Evolutionary conservation across 73 alveolate genomes (phyloP), one percentile per base, ranked within the genome.

Genomic region (Paramecium sexaurelia): DNA sequence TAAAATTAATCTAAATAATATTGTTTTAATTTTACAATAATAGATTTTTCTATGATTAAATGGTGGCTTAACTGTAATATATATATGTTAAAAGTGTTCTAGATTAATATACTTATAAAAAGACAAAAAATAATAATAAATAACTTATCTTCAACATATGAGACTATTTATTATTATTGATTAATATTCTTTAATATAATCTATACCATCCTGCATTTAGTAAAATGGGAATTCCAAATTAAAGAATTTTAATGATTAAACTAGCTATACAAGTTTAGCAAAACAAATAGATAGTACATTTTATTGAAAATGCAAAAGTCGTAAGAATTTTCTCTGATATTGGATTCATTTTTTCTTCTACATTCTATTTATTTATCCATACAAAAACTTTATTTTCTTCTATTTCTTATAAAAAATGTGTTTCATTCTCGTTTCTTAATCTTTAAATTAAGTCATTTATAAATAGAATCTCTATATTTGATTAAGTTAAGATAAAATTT

Each of bases 161-260:
- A 61, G 83, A 61, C 22, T 15, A 10, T 61, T 61, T 61, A 61
- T 61, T 61, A 61, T 61, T 61, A 61, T 61, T 61, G 0, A 61
- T 61, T 8, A 61, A 32, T 29, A 61, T 61, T 61, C 83, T 61
- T 61, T 61, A 27, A 61, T 61, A 61, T 7, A 61, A 32, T 29
- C 83, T 8, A 61, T 61, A 61, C 83, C 83, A 61, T 29, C 83
- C 83, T 29, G 83, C 83, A 24, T 61, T 61, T 10, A 61, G 11
- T 29, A 61, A 10, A 29, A 61, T 32, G 8, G 83, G 83, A 10
- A 61, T 29, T 29, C 83, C 83, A 61, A 61, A 61, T 61, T 61
- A 61, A 11, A 61, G 22, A 0, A 61, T 61, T 61, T 61, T 61
- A 13, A 61, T 61, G 6, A 61, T 61, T n/a, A 61, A 61, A 61